Conservation (phyloP, 2,329 filamentous ascomycete species). For the Scedosporium boydii region DNA sequence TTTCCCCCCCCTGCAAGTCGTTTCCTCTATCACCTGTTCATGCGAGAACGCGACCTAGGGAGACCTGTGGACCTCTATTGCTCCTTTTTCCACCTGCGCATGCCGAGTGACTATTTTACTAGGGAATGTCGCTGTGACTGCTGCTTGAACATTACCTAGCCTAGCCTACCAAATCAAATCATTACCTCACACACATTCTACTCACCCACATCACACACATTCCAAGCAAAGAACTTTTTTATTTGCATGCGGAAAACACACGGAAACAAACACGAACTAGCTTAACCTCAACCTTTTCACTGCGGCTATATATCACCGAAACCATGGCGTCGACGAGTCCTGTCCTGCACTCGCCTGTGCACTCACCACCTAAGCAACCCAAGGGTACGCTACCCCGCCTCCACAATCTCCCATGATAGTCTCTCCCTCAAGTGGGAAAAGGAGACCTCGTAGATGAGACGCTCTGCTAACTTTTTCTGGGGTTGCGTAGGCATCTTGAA, state of each 20-base stretch:
- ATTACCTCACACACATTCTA: too few species aligned
- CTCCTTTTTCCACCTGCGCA: not conserved
- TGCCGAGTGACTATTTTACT: not conserved
- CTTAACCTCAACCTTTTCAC: too few species aligned
- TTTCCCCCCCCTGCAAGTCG: not conserved
- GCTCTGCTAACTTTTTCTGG: not conserved
- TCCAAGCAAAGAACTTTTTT: too few species aligned
- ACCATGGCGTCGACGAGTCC: not conserved
- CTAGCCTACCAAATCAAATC: too few species aligned
- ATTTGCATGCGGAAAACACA: too few species aligned
- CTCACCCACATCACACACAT: too few species aligned
- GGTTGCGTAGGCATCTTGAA: slow-evolving; percentile 72
- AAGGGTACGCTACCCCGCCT: not conserved
- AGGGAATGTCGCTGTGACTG: not conserved
- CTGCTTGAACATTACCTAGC: too few species aligned
- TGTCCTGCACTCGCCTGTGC: not conserved
- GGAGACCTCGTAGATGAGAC: not conserved
- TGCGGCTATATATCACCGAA: not conserved
- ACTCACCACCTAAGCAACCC: not conserved
- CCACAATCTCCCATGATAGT: not conserved
- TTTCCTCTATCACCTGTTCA: not conserved
- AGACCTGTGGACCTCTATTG: not conserved
- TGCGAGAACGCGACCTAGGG: not conserved
- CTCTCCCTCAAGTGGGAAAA: not conserved
- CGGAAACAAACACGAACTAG: too few species aligned